A percentile compares a stretch with the other conserved stretches of the same genome.
These are phyloP conservation scores for Linaria vulgaris DNA, from an alignment of 257 asterid genomes.

Conservation along the genomic window DNA sequence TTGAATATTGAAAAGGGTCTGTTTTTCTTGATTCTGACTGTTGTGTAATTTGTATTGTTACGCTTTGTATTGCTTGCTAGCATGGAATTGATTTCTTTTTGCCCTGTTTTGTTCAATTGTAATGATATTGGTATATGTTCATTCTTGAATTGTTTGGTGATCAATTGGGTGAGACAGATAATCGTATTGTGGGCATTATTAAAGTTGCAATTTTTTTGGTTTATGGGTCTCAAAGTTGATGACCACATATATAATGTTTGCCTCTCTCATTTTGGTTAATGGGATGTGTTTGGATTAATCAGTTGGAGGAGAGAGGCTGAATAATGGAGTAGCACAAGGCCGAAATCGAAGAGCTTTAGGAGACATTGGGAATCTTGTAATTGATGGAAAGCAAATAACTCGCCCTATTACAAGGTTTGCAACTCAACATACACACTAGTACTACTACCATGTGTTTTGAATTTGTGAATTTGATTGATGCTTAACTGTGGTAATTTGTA, in stretches of 20 bases:
- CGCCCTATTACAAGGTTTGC: slow-evolving; percentile 41
- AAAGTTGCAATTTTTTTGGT: too few species aligned
- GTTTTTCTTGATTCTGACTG: not conserved
- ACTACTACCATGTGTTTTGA: not conserved
- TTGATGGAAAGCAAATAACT: slow-evolving; percentile 39
- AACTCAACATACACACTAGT: not conserved
- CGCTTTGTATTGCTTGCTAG: too few species aligned
- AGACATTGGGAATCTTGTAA: slow-evolving; percentile 75
- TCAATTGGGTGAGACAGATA: too few species aligned
- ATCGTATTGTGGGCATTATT: too few species aligned
- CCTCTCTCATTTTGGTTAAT: not conserved
- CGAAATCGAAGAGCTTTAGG: slow-evolving; percentile 54
- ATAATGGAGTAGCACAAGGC: slow-evolving; percentile 46
- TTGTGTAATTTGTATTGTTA: too few species aligned
- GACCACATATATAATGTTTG: too few species aligned
- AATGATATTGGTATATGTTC: too few species aligned
- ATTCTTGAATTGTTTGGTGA: too few species aligned
- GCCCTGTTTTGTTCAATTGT: too few species aligned
- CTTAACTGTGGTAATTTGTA: not conserved
- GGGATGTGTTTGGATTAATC: not conserved
- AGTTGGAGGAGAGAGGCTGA: slow-evolving; percentile 56
- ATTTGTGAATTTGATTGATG: not conserved
- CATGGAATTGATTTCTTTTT: too few species aligned
- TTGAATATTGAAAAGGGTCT: not conserved
- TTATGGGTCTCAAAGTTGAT: too few species aligned